Base-by-base conservation (phyloP, 768 basidiomycete genomes). In the Coprinopsis sp. region DNA sequence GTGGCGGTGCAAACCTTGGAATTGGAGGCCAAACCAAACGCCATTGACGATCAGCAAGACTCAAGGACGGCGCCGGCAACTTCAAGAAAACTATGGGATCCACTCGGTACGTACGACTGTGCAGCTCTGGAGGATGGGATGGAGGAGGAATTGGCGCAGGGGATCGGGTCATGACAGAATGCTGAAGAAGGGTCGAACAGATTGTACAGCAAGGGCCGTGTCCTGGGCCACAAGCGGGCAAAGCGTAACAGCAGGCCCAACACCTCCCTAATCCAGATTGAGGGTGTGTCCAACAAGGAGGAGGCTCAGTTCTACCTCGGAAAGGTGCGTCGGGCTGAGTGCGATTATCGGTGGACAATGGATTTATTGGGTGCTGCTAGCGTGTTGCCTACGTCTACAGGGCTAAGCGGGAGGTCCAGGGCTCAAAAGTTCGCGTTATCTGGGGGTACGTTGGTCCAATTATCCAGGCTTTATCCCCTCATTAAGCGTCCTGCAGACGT, bases 301-400 rank as follows among this genome's bases (percentile, higher is more conserved):
- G 93, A 95, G 63, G 91, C 94, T 31, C 86, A 91, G 66, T 95
- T 93, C 72, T 99, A 99, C 80, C 82, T 98, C 53, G 96, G 96
- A 64, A 99, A 99, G 87, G 92, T 96, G 58, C 58, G 80, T 61
- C 21, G 21, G 29, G 12, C 11, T 39, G 44, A 29, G 13, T 14
- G 25, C 28, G 16, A 18, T 52, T 14, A 4, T 37, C 38, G 27
- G 29, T 37, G 25, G 22, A 27, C 51, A 27, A n/a, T n/a, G 29
- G 16, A 21, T 33, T 50, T 34, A 42, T 28, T 21, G 38, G 37
- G 39, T 49, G 41, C 33, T 31, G 33, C 19, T 58, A 96, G 93
- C 89, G 95, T 58, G 79, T 99, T 53, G 96, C 96, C 50, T 99
- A 86, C 71, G 93, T 99, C 57, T 99, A 99, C 84, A 88, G 86